Conservation (phyloP, 805 yeast species). For the Candida stauntonica region DNA sequence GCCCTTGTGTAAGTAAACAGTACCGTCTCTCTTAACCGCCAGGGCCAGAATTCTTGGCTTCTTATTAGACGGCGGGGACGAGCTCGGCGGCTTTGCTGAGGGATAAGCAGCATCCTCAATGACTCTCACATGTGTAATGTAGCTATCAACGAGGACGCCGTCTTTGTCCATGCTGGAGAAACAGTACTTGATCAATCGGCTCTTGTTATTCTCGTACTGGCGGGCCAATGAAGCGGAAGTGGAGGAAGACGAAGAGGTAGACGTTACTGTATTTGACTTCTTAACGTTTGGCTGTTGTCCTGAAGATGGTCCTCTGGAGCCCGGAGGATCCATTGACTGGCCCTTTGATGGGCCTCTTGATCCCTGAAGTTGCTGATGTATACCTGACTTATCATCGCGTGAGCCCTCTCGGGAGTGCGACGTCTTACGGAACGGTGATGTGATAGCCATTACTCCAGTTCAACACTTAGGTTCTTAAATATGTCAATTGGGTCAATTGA, state of each 20-base stretch:
- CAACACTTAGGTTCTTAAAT: no score
- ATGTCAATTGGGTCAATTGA: no score
- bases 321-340: background rate
- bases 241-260: constrained; percentile 28
- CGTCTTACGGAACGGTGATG: constrained; percentile 33
- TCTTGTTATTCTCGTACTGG: constrained; percentile 55
- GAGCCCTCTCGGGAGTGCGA: constrained; percentile 32
- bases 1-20: constrained; percentile 78
- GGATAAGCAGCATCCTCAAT: constrained; percentile 73
- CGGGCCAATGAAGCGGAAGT: constrained; percentile 39
- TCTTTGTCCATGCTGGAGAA: constrained; percentile 43
- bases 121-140: constrained; percentile 72
- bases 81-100: constrained; percentile 60
- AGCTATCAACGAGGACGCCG: constrained; percentile 46
- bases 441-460: constrained; percentile 27
- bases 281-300: constrained; percentile 14
- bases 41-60: constrained; percentile 54
- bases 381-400: constrained; percentile 20
- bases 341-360: background rate
- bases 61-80: constrained; percentile 41
- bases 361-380: constrained; percentile 3
- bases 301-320: background rate
- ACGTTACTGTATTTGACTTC: constrained; percentile 28
- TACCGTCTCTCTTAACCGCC: constrained; percentile 62
- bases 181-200: constrained; percentile 42